phyloP scores from a whole-genome alignment of 805 yeast genomes.

The Brettanomyces sp. region DNA sequence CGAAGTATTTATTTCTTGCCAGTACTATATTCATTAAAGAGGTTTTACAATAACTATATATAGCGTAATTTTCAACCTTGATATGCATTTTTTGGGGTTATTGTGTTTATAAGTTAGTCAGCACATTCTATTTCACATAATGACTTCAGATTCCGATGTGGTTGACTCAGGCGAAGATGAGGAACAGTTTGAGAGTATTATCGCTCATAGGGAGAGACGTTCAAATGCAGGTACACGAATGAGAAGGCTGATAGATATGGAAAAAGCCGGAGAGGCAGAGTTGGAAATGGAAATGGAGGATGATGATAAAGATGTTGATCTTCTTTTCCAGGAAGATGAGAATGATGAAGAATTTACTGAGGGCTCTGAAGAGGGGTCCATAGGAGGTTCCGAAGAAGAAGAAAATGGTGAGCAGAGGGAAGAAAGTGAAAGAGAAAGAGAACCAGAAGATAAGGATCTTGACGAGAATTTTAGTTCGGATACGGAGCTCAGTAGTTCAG shows the following conservation, averaged over 20 bases:
- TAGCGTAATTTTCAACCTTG: no score
- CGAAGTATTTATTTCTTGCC: no score
- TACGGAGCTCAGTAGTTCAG: conserved; percentile 50
- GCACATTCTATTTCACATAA: no score
- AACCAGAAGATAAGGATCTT: conserved; percentile 22
- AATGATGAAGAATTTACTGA: conserved; percentile 41
- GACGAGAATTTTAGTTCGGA: conserved; percentile 19
- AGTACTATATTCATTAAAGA: no score
- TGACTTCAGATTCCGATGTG: no score
- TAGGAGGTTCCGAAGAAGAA: conserved; percentile 24
- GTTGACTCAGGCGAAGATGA: conserved; percentile 10
- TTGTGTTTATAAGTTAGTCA: no score
- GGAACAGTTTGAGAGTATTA: conserved; percentile 44
- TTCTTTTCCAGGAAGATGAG: conserved; percentile 58
- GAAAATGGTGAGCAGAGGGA: conserved; percentile 21
- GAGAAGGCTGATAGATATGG: conserved; percentile 62
- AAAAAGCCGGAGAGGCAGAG: conserved; percentile 30
- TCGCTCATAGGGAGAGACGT: conserved; percentile 68
- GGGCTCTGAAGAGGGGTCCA: conserved; percentile 18
- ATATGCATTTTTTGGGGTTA: no score
- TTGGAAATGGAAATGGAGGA: conserved; percentile 37
- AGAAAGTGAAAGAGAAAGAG: conserved; percentile 11
- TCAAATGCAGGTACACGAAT: conserved; percentile 87
- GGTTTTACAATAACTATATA: no score
- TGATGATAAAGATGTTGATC: conserved; percentile 58